These are phyloP conservation scores for Ambrosiella xylebori DNA, from an alignment of 2,329 filamentous ascomycete genomes.

Conservation along the genomic window DNA sequence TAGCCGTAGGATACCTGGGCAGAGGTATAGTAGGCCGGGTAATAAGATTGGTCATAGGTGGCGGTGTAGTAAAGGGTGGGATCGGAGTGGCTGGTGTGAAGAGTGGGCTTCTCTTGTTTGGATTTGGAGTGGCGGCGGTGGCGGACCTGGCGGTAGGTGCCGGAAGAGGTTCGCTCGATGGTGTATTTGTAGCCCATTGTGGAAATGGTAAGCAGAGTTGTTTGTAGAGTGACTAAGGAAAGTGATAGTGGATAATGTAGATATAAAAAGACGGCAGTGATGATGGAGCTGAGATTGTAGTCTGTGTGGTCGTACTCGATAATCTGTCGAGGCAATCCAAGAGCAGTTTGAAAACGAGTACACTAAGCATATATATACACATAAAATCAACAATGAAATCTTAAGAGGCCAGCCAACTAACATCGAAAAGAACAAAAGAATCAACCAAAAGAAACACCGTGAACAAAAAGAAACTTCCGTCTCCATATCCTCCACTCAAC, in stretches of 20 bases:
- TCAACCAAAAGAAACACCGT: too few species aligned
- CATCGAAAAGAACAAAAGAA: too few species aligned
- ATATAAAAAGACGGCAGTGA: not conserved
- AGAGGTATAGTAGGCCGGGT: not conserved
- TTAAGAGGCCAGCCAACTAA: too few species aligned
- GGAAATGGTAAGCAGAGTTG: not conserved
- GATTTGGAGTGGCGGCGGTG: not conserved
- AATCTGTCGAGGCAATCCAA: too few species aligned
- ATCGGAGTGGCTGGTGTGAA: not conserved
- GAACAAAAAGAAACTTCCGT: too few species aligned
- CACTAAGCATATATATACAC: too few species aligned
- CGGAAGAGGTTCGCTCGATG: not conserved
- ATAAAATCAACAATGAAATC: too few species aligned
- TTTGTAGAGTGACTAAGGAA: not conserved
- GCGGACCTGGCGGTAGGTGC: constrained; percentile 2
- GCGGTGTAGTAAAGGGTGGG: not conserved
- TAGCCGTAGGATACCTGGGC: not conserved
- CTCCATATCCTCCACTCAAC: too few species aligned
- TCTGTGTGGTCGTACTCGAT: too few species aligned
- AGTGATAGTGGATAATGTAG: not conserved
- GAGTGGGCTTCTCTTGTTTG: not conserved
- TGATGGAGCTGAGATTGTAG: too few species aligned
- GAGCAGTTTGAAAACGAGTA: too few species aligned
- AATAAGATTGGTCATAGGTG: not conserved
- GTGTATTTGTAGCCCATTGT: not conserved